Base-by-base conservation (phyloP, 441 rosid species). In the Theobroma grandiflorum region DNA sequence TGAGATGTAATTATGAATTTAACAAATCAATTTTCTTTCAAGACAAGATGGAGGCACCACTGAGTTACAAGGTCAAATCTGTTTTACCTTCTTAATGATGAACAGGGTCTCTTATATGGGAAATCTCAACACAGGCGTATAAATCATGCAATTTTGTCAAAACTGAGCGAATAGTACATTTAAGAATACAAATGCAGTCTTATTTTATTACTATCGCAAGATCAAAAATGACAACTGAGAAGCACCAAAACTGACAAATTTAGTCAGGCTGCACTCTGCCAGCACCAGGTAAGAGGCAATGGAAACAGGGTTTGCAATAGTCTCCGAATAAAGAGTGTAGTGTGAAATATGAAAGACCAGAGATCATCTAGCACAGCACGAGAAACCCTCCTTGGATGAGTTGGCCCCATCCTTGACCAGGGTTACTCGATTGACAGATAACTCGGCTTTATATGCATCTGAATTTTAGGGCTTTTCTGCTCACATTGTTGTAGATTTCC, bases 391-490 rank as follows among this genome's bases (percentile, higher is more conserved):
- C 79, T 81, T 79, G 2, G 93, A 72, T 4, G 88, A 64, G 75
- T 79, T 82, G 9, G 85, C 76, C 0, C 82, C 82, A 69, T 85
- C 62, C 74, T 91, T 86, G n/a, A 88, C 90, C 1, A 95, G 89
- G 31, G 88, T 92, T 11, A 95, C 98, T 12, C 98, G 86, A 65
- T 93, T 91, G 63, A 78, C 89, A 2, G 94, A 90, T 80, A 95
- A 81, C 84, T 95, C 91, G 4, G 96, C 89, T 86, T 96, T 96
- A 90, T 91, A 90, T 3, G 98, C 92, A 79, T 93, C 99, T 0
- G 99, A 93, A 87, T 90, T n/a, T 95, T 9, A 96, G 87, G 73
- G 88, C 86, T 79, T 96, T 96, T 78, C 94, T 81, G 89, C 98
- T 88, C 38, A 91, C 78, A 61, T 90, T 93, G 84, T 80, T 86